Conservation (phyloP, 2,329 filamentous ascomycete species). For the Fusarium phyllophilum region DNA sequence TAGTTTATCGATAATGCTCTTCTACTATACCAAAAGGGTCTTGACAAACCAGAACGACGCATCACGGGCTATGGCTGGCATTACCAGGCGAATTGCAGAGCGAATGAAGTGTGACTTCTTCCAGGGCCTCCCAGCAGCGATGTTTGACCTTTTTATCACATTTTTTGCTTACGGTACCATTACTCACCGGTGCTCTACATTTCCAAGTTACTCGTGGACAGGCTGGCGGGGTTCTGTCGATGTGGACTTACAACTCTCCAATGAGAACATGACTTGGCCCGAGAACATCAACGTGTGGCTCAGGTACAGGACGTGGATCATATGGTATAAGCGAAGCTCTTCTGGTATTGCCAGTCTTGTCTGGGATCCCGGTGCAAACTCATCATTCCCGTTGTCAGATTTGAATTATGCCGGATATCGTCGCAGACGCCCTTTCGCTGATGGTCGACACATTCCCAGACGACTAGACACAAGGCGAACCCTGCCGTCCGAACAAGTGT, state of each 20-base stretch:
- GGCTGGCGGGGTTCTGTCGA: not conserved
- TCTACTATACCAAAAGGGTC: not conserved
- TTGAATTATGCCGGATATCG: fast-evolving
- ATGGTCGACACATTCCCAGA: fast-evolving
- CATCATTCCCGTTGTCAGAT: not conserved
- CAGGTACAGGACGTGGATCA: fast-evolving
- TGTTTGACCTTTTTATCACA: fast-evolving
- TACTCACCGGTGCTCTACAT: fast-evolving
- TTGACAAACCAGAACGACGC: not conserved
- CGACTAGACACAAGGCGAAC: not conserved
- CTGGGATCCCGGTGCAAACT: not conserved
- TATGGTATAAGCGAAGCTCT: fast-evolving
- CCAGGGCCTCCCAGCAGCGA: fast-evolving
- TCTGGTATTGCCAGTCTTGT: fast-evolving
- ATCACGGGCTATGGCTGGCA: not conserved
- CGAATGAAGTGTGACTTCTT: fast-evolving
- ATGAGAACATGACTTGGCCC: too few relatives aligned
- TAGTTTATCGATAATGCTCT: fast-evolving
- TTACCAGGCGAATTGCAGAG: not conserved
- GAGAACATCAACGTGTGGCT: not conserved
- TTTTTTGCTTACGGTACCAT: fast-evolving
- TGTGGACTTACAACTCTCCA: not conserved
- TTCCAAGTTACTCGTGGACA: not conserved
- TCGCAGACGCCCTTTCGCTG: fast-evolving
- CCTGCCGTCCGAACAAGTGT: fast-evolving